A percentile compares a stretch with the other conserved stretches of the same genome.
These are phyloP conservation scores for Trichomonas gallinae DNA, from an alignment of 208 protist species.

Conservation along the genomic window DNA sequence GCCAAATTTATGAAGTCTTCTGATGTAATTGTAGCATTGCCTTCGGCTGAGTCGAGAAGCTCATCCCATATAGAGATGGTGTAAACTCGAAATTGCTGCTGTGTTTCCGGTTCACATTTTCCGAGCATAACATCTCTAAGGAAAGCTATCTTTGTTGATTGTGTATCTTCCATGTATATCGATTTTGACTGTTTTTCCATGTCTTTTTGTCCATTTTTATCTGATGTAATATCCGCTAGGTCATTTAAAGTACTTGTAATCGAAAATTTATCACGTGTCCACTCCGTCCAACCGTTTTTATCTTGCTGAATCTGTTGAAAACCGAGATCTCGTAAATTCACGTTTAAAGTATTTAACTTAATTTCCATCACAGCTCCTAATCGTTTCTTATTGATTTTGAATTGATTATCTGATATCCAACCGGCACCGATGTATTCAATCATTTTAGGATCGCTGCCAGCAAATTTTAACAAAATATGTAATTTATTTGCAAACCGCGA, in stretches of 20 bases:
- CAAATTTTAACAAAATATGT: not conserved
- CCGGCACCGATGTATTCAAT: not conserved
- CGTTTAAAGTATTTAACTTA: slow-evolving; percentile 14
- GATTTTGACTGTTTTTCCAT: not conserved
- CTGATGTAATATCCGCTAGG: not conserved
- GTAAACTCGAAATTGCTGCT: not conserved
- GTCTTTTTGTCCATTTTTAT: not conserved
- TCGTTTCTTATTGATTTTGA: not conserved
- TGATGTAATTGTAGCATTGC: not conserved
- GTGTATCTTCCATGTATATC: not conserved
- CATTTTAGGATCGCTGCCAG: not conserved
- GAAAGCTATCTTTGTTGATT: not conserved
- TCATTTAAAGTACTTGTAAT: not conserved
- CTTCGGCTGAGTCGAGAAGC: not conserved
- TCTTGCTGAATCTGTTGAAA: slow-evolving; percentile 2
- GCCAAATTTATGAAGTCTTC: not conserved
- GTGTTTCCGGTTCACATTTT: not conserved
- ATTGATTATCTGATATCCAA: not conserved
- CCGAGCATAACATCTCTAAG: not conserved
- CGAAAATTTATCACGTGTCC: not conserved
- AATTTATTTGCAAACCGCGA: not conserved
- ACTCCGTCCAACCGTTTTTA: not conserved
- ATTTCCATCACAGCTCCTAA: not conserved
- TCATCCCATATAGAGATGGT: slow-evolving; percentile 3
- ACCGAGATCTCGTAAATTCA: not conserved